Evolutionary conservation across 192 early-diverging fungal species (phyloP).

Genomic region (Anaeromyces robustus): DNA sequence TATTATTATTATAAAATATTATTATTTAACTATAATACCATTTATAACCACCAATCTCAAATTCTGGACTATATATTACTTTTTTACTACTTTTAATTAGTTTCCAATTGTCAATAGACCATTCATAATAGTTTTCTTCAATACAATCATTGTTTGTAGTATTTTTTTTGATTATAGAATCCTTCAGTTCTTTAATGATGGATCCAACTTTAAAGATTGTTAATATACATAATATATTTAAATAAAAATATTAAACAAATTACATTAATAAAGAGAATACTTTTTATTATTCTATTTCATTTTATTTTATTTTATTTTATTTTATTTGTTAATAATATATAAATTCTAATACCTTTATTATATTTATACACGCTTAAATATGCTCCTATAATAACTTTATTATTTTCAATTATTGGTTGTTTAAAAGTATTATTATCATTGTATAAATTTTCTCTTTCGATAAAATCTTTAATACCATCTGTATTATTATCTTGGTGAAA

Average conservation of each 20-base stretch:
- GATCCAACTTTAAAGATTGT: neutral
- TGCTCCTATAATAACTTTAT: neutral
- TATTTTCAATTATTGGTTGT: neutral
- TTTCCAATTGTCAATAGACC: neutral
- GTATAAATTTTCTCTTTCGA: neutral
- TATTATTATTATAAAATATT: too few species aligned
- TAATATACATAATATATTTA: too few species aligned
- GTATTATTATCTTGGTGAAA: neutral
- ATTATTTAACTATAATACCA: too few species aligned
- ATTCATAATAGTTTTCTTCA: neutral
- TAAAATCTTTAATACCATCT: neutral
- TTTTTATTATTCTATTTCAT: too few species aligned
- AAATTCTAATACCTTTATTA: neutral
- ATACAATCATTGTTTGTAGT: neutral
- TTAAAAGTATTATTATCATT: neutral
- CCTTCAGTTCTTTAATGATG: neutral
- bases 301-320: too few species aligned
- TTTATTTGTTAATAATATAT: too few species aligned
- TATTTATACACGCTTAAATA: neutral
- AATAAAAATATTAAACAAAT: too few species aligned
- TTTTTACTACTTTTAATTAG: neutral
- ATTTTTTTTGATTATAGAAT: neutral
- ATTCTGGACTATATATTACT: neutral
- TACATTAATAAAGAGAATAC: too few species aligned
- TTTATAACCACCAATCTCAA: neutral